These are phyloP conservation scores for Tetrahymena thermophila DNA, from an alignment of 73 alveolate genomes.

Conservation along the genomic window DNA sequence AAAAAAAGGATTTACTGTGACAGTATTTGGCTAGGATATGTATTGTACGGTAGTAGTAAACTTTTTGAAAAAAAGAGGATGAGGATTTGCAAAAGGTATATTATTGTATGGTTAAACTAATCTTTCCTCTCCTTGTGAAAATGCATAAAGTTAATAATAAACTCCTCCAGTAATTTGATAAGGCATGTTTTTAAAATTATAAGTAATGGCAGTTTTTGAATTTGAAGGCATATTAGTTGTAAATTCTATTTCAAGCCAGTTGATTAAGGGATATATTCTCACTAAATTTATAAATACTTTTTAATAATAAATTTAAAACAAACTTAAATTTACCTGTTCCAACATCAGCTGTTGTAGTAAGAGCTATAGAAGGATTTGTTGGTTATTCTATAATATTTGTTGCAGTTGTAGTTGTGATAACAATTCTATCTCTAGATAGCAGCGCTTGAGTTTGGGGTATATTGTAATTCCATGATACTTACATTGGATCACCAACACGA, in stretches of 20 bases:
- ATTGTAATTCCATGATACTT: background rate
- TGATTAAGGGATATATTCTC: slow-evolving; percentile 5
- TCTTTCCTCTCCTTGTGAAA: slow-evolving; percentile 2
- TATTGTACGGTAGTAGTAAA: background rate
- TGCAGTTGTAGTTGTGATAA: background rate
- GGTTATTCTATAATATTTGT: slow-evolving; percentile 18
- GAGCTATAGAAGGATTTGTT: slow-evolving; percentile 8
- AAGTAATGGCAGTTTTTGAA: slow-evolving; percentile 4
- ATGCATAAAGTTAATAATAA: background rate
- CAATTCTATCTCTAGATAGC: slow-evolving; percentile 20
- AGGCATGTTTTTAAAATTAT: slow-evolving; percentile 34
- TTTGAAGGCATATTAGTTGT: background rate
- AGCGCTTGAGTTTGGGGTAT: slow-evolving; percentile 3
- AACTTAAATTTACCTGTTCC: background rate
- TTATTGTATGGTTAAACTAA: slow-evolving; percentile 10
- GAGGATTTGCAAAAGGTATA: slow-evolving; percentile 2
- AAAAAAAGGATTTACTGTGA: background rate
- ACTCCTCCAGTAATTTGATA: slow-evolving; percentile 28
- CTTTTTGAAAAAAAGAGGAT: background rate
- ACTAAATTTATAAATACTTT: background rate
- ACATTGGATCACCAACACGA: slow-evolving; percentile 14
- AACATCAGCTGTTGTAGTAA: slow-evolving; percentile 6
- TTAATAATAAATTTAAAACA: background rate
- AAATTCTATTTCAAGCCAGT: slow-evolving; percentile 18
- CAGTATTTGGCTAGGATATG: background rate